phyloP scores from a whole-genome alignment of 305 asterid species.

The Striga hermonthica region DNA sequence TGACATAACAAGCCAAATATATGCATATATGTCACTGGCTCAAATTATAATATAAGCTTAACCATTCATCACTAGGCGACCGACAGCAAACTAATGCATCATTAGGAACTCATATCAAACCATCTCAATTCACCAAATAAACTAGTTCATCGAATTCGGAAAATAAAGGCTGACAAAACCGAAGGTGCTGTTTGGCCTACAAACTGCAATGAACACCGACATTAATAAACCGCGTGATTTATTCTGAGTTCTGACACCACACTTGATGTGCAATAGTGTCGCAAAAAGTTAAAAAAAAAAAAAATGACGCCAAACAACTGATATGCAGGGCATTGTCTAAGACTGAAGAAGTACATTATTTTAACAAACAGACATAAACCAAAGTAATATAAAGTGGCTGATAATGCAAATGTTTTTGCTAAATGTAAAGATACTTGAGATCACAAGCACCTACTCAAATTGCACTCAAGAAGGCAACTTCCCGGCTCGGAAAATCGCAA shows the following conservation, averaged over 20 bases:
- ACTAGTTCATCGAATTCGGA: neutral
- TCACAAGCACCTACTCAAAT: neutral
- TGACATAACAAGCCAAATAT: neutral
- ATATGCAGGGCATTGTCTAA: neutral
- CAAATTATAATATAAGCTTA: neutral
- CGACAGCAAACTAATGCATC: constrained; percentile 15
- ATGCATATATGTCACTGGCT: neutral
- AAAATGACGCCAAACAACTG: constrained; percentile 4
- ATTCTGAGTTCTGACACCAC: no score
- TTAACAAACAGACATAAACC: neutral
- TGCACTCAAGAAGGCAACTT: constrained; percentile 59
- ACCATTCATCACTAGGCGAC: constrained; percentile 3
- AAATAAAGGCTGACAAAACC: neutral
- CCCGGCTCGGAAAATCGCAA: constrained; percentile 75
- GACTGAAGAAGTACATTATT: neutral
- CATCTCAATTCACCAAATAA: constrained; percentile 2
- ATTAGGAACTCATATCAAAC: constrained; percentile 2
- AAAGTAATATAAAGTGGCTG: no score
- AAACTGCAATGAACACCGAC: no score
- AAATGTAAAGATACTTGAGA: neutral
- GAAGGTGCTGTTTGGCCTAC: neutral
- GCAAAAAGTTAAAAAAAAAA: neutral
- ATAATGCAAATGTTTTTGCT: no score
- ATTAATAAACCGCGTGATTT: no score
- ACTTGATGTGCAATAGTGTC: neutral